Evolutionary conservation across 2,329 filamentous ascomycete species (phyloP).

Genomic region (Trichoderma breve): DNA sequence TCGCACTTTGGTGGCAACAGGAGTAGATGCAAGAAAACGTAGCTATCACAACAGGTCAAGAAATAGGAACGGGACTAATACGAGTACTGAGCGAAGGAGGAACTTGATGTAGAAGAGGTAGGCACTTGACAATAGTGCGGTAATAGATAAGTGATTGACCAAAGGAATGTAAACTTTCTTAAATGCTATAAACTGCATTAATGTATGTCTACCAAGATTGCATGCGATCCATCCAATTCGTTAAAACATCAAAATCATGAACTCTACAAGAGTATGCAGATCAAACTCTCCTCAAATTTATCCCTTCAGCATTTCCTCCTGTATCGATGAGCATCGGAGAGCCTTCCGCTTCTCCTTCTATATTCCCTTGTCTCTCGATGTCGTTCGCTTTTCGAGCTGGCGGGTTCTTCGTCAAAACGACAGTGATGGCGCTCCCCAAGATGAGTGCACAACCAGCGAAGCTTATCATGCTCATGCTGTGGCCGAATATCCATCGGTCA

Average conservation of each 20-base stretch:
- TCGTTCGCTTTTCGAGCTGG: slow-evolving; percentile 33
- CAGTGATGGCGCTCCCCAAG: slow-evolving; percentile 52
- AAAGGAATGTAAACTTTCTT: neutral
- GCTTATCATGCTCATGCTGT: slow-evolving; percentile 49
- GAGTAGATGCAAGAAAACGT: neutral
- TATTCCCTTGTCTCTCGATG: slow-evolving; percentile 34
- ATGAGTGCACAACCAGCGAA: slow-evolving; percentile 52
- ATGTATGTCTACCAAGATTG: neutral
- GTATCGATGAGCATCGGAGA: slow-evolving; percentile 42
- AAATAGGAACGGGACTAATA: no score
- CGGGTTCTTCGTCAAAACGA: slow-evolving; percentile 44
- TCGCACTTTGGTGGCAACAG: neutral
- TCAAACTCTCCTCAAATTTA: slow-evolving; percentile 16
- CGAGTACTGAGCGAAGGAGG: no score
- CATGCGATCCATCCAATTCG: neutral
- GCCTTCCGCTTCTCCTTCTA: slow-evolving; percentile 36
- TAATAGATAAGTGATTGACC: neutral
- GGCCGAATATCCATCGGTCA: slow-evolving; percentile 53
- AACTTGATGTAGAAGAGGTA: no score
- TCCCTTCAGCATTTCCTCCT: slow-evolving; percentile 28
- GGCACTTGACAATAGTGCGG: neutral
- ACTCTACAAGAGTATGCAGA: neutral
- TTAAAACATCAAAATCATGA: neutral
- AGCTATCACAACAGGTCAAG: neutral
- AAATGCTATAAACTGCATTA: neutral